phyloP scores from a whole-genome alignment of 2,329 filamentous ascomycete genomes.

The Fusarium poae region DNA sequence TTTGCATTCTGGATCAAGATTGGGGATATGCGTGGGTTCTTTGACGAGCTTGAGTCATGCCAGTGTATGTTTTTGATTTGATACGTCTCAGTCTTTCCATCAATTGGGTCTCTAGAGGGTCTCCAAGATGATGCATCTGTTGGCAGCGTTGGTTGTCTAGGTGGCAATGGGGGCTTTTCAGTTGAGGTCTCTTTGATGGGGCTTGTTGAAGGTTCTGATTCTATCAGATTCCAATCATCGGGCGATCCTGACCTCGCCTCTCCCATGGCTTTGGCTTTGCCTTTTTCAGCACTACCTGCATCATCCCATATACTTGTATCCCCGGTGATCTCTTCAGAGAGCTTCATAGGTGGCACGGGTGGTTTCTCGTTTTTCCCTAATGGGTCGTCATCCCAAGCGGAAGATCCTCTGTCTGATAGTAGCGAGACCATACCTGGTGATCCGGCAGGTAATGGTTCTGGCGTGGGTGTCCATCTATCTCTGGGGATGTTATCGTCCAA shows the following conservation, averaged over 20 bases:
- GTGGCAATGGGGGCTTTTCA: slow-evolving; percentile 56
- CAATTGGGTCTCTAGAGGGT: slow-evolving; percentile 58
- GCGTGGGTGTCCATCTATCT: slow-evolving; percentile 50
- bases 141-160: slow-evolving; percentile 48
- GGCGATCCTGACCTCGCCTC: slow-evolving; percentile 40
- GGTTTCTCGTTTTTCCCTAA: slow-evolving; percentile 45
- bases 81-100: slow-evolving; percentile 80
- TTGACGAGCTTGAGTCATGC: slow-evolving; percentile 73
- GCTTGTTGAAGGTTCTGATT: slow-evolving; percentile 54
- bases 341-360: slow-evolving; percentile 42
- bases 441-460: slow-evolving; percentile 45
- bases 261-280: slow-evolving; percentile 55
- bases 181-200: slow-evolving; percentile 21
- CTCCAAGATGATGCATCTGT: slow-evolving; percentile 51
- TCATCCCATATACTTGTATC: slow-evolving; percentile 67
- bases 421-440: slow-evolving; percentile 55
- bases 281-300: slow-evolving; percentile 56
- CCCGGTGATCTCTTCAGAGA: slow-evolving; percentile 54
- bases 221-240: slow-evolving; percentile 67
- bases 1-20: slow-evolving; percentile 94
- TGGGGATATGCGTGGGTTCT: slow-evolving; percentile 81
- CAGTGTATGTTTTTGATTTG: slow-evolving; percentile 93
- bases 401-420: slow-evolving; percentile 55
- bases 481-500: slow-evolving; percentile 47
- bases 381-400: slow-evolving; percentile 58